These are phyloP conservation scores for Penicillium sp. DNA, from an alignment of 2,329 filamentous ascomycete genomes.

Conservation along the genomic window DNA sequence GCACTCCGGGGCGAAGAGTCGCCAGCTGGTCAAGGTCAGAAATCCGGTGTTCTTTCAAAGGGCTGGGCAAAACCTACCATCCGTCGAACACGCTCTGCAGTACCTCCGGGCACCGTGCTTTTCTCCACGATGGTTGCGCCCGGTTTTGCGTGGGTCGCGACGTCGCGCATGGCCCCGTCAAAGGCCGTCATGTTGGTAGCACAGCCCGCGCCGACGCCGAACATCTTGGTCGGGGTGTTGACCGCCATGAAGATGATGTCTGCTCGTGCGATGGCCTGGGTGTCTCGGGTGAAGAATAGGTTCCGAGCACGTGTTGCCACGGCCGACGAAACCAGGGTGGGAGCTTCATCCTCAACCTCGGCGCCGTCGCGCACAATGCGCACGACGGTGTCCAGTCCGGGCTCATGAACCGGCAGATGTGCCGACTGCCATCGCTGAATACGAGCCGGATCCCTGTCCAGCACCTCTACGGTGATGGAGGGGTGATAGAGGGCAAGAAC, in stretches of 20 bases:
- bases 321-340: background rate
- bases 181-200: slow-evolving; percentile 72
- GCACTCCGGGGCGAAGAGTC: slow-evolving; percentile 56
- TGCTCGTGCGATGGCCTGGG: slow-evolving; percentile 61
- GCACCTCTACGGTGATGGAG: slow-evolving; percentile 68
- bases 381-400: slow-evolving; percentile 67
- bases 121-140: slow-evolving; percentile 79
- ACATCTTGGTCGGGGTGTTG: slow-evolving; percentile 74
- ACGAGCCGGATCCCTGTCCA: slow-evolving; percentile 64
- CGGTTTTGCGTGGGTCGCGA: slow-evolving; percentile 64
- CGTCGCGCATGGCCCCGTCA: slow-evolving; percentile 65
- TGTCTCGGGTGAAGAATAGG: slow-evolving; percentile 70
- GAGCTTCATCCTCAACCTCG: slow-evolving; percentile 7
- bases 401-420: slow-evolving; percentile 73
- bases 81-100: slow-evolving; percentile 66
- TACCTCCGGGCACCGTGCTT: slow-evolving; percentile 74
- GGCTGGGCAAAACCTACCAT: slow-evolving; percentile 51
- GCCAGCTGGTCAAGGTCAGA: slow-evolving; percentile 21
- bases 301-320: slow-evolving; percentile 57
- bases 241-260: slow-evolving; percentile 75
- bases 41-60: background rate
- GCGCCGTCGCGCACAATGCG: slow-evolving; percentile 45
- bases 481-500: slow-evolving; percentile 74
- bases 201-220: slow-evolving; percentile 66
- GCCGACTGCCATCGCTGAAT: slow-evolving; percentile 72